Evolutionary conservation across 2,329 filamentous ascomycete species (phyloP).

Genomic region (Penicillium sp.): DNA sequence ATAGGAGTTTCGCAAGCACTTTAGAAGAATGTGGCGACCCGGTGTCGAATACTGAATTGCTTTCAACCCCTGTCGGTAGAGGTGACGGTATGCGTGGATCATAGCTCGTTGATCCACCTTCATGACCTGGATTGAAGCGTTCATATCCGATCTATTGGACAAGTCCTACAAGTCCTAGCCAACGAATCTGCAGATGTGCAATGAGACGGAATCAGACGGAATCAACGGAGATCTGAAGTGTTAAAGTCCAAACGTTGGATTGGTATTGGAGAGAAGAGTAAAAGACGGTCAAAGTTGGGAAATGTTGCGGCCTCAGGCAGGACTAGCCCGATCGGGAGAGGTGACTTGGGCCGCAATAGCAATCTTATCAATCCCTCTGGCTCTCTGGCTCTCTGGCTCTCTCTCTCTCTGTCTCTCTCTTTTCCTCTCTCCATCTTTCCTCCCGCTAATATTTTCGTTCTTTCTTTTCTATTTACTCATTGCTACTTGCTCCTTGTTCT

Average conservation of each 20-base stretch:
- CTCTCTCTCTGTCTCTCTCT: background rate
- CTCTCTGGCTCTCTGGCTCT: background rate
- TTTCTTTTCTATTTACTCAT: background rate
- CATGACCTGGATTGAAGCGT: conserved; percentile 6
- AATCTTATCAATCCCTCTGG: conserved; percentile 14
- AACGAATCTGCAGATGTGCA: background rate
- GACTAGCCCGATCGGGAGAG: conserved; percentile 25
- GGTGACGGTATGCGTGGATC: conserved; percentile 55
- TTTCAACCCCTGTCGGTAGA: conserved; percentile 54
- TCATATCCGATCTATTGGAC: conserved; percentile 6
- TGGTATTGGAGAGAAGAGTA: conserved; percentile 2
- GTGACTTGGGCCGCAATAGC: conserved; percentile 25
- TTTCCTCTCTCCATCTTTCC: background rate
- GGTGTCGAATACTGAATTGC: conserved; percentile 58
- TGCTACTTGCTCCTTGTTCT: background rate
- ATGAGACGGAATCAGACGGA: background rate
- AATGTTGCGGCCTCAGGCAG: conserved; percentile 16
- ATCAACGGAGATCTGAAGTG: background rate
- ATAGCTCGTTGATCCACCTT: conserved; percentile 32
- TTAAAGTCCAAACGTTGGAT: background rate
- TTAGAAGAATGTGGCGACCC: conserved; percentile 52
- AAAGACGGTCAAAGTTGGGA: conserved; percentile 7
- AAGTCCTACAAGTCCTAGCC: background rate
- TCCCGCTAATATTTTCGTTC: background rate
- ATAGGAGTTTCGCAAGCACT: conserved; percentile 44